Conservation (phyloP, 164 flowering plant species). For the Stephania japonica region DNA sequence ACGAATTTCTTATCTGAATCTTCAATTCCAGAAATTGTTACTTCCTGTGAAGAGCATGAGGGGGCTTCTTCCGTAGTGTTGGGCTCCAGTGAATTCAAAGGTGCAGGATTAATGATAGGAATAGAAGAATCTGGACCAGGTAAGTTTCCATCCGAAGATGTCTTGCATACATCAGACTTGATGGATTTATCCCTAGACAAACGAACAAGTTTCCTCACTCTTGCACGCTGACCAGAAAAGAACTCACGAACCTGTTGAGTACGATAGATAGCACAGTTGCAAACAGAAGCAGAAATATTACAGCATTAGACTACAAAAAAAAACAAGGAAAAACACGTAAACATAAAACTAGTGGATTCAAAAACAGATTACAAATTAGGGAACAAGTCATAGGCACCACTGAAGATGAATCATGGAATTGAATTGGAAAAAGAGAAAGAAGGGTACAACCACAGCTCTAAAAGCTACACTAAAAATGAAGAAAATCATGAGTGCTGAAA, state of each 20-base stretch:
- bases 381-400: background rate
- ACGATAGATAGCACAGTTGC: background rate
- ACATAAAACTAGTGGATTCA: background rate
- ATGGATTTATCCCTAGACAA: constrained; percentile 59
- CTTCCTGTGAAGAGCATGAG: constrained; percentile 51
- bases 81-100: constrained; percentile 43
- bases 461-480: background rate
- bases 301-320: background rate
- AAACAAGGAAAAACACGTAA: background rate
- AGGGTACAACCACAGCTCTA: background rate
- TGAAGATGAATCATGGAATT: background rate
- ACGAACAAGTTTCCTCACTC: constrained; percentile 68
- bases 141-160: constrained; percentile 27
- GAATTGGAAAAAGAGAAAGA: background rate
- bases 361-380: background rate
- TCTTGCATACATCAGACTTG: constrained; percentile 24
- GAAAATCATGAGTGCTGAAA: no score
- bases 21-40: constrained; percentile 43
- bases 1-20: constrained; percentile 60
- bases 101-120: constrained; percentile 34
- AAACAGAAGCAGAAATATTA: background rate
- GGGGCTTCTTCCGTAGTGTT: constrained; percentile 38
- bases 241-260: constrained; percentile 69
- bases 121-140: constrained; percentile 26
- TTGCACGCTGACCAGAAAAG: constrained; percentile 71